Conservation (phyloP, 139 green algal species). For the Chlamydomonas incerta region DNA sequence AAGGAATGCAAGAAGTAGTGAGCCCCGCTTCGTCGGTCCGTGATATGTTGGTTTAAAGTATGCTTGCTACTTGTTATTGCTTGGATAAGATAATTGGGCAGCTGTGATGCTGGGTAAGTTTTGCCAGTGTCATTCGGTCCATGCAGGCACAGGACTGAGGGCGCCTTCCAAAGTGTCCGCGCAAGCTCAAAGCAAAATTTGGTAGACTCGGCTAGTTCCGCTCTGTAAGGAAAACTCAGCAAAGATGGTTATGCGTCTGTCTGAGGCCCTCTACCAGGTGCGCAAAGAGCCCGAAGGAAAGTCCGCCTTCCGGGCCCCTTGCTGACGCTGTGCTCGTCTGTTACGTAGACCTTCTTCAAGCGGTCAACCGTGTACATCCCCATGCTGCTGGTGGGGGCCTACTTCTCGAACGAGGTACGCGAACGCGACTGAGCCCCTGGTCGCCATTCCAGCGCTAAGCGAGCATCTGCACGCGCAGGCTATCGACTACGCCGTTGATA, state of each 20-base stretch:
- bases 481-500: slow-evolving; percentile 48
- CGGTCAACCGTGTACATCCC: slow-evolving; percentile 63
- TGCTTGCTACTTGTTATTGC: too few relatives aligned
- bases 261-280: slow-evolving; percentile 36
- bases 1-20: too few relatives aligned
- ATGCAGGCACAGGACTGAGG: too few relatives aligned
- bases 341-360: slow-evolving; percentile 61
- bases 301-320: neutral
- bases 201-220: too few relatives aligned
- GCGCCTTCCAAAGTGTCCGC: too few relatives aligned
- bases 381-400: slow-evolving; percentile 59
- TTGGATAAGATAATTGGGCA: too few relatives aligned
- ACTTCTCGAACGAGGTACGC: slow-evolving; percentile 65
- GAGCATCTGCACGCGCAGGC: slow-evolving; percentile 26
- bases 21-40: too few relatives aligned
- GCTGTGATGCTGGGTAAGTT: too few relatives aligned
- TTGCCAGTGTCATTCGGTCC: too few relatives aligned
- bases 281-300: neutral
- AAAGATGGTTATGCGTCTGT: neutral
- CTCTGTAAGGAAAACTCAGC: neutral
- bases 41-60: too few relatives aligned
- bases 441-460: too few relatives aligned
- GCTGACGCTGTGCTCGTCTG: neutral
- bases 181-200: too few relatives aligned
- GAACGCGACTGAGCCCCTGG: neutral